Conservation (phyloP, 176 grass and related monocot species). For the Poa annua region DNA sequence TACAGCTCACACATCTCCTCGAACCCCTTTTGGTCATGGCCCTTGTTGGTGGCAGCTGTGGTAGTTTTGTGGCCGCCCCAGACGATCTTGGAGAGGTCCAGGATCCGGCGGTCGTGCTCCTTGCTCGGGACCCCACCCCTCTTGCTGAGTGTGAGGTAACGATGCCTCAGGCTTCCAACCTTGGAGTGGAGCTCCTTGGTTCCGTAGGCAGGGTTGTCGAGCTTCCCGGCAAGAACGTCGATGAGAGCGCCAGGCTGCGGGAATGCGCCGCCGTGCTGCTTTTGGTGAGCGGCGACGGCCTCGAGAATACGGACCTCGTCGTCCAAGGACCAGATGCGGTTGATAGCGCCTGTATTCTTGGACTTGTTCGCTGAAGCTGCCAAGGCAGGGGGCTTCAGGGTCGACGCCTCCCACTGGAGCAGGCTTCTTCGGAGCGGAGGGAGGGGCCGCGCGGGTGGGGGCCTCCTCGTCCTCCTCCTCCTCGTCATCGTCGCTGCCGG, state of each 20-base stretch:
- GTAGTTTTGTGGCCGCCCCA: conserved; percentile 6
- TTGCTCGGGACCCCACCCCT: conserved; percentile 25
- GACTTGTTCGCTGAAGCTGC: no score
- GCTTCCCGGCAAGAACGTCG: conserved; percentile 22
- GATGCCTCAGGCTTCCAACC: conserved; percentile 1
- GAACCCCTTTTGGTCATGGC: no score
- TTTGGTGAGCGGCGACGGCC: conserved; percentile 36
- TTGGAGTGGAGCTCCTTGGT: conserved; percentile 24
- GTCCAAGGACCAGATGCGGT: conserved; percentile 44
- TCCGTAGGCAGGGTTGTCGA: conserved; percentile 21
- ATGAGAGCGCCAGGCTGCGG: conserved; percentile 7
- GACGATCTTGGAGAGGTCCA: conserved; percentile 39
- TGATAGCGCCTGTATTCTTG: conserved; percentile 1
- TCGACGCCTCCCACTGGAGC: not conserved
- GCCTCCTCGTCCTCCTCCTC: no score
- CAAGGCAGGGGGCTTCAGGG: not conserved
- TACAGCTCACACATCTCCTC: no score
- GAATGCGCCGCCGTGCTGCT: conserved; percentile 26
- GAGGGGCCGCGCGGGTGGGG: no score
- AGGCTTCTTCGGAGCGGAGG: not conserved
- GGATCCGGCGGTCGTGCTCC: conserved; percentile 31
- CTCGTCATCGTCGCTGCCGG: conserved; percentile 23
- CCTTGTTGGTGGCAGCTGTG: no score
- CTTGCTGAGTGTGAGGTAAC: not conserved
- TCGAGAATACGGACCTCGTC: conserved; percentile 50